phyloP scores from a whole-genome alignment of 768 basidiomycete species.

The Boletus speciosus region DNA sequence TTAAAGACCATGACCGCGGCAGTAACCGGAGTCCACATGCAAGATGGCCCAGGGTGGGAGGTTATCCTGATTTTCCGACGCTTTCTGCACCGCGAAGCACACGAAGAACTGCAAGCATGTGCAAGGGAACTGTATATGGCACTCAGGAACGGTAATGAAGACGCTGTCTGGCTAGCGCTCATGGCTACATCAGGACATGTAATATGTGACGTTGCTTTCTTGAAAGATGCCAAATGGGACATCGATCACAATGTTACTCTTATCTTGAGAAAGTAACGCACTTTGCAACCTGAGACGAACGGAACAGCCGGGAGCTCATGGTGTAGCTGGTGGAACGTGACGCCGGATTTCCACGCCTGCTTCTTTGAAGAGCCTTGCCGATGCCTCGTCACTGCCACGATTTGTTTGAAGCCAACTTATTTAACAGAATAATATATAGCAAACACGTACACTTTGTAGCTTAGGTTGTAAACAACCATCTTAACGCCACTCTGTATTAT shows the following conservation, averaged over 20 bases:
- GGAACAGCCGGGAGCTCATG: constrained; percentile 11
- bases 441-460: constrained; percentile 84
- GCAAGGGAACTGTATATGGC: constrained; percentile 64
- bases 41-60: constrained; percentile 77
- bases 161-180: constrained; percentile 83
- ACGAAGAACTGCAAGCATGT: constrained; percentile 69
- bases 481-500: constrained; percentile 94
- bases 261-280: constrained; percentile 29
- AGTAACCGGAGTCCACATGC: constrained; percentile 61
- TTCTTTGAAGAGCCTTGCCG: constrained; percentile 71
- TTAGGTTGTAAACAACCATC: constrained; percentile 90
- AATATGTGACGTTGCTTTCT: constrained; percentile 44
- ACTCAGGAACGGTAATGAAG: constrained; percentile 60
- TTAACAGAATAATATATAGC: neutral
- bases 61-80: constrained; percentile 70
- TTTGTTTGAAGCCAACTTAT: neutral
- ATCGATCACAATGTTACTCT: constrained; percentile 41
- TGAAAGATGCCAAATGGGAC: constrained; percentile 61
- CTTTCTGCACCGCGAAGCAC: constrained; percentile 63
- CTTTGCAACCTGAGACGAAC: neutral
- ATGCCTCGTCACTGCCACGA: constrained; percentile 70
- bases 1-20: constrained; percentile 70
- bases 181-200: constrained; percentile 46
- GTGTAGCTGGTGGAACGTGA: constrained; percentile 47
- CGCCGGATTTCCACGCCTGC: constrained; percentile 81